phyloP scores from a whole-genome alignment of 2,329 filamentous ascomycete species.

The Lecanicillium sp. region DNA sequence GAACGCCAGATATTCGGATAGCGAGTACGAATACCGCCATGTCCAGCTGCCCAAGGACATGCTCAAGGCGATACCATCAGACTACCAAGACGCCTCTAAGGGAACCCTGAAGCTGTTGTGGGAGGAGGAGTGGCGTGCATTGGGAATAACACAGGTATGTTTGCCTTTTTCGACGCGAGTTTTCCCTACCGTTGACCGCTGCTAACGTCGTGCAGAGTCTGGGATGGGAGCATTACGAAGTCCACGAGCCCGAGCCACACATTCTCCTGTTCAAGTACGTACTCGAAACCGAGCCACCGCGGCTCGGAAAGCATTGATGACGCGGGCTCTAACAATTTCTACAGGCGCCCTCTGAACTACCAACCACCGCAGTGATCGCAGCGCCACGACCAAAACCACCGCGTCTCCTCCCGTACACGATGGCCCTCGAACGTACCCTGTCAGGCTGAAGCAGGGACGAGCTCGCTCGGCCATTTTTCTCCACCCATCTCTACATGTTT shows the following conservation, averaged over 20 bases:
- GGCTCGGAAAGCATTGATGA: too few relatives aligned
- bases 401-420: slow-evolving; percentile 6
- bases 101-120: slow-evolving; percentile 93
- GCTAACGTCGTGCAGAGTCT: slow-evolving; percentile 58
- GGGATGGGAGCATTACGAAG: slow-evolving; percentile 98
- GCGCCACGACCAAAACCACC: not conserved
- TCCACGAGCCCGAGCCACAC: slow-evolving; percentile 96
- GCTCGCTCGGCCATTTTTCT: slow-evolving; percentile 10
- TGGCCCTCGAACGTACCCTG: slow-evolving; percentile 3
- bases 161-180: not conserved
- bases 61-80: slow-evolving; percentile 92
- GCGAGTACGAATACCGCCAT: slow-evolving; percentile 92
- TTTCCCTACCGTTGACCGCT: not conserved
- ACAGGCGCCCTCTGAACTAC: slow-evolving; percentile 76
- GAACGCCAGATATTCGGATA: slow-evolving; percentile 73
- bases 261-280: slow-evolving; percentile 97
- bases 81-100: slow-evolving; percentile 83
- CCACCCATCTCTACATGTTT: slow-evolving; percentile 4
- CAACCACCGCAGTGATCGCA: slow-evolving; percentile 57
- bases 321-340: slow-evolving; percentile 1
- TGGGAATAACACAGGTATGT: slow-evolving; percentile 91
- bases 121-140: slow-evolving; percentile 96
- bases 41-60: slow-evolving; percentile 97
- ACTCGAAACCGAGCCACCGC: not conserved
- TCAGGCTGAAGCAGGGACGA: not conserved